phyloP scores from a whole-genome alignment of 345 rosid genomes.

The Gossypium arboreum region DNA sequence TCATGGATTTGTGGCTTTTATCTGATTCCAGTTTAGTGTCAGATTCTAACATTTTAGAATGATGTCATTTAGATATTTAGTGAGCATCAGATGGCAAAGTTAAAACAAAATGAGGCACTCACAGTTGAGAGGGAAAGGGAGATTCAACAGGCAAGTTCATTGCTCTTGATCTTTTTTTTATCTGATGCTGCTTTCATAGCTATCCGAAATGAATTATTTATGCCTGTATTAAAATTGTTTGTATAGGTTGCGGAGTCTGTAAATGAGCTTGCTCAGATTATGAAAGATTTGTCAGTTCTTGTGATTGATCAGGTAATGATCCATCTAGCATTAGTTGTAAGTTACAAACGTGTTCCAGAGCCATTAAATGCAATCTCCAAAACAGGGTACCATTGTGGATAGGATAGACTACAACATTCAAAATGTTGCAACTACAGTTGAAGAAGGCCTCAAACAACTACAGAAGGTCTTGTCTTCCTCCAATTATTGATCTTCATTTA shows the following conservation, averaged over 20 bases:
- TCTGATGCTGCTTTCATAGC: neutral
- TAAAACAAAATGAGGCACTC: slow-evolving; percentile 71
- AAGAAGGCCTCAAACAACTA: slow-evolving; percentile 91
- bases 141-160: slow-evolving; percentile 75
- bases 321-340: neutral
- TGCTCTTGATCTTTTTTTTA: neutral
- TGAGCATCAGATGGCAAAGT: slow-evolving; percentile 81
- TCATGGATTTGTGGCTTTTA: slow-evolving; percentile 5
- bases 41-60: neutral
- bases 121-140: slow-evolving; percentile 90
- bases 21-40: slow-evolving; percentile 8
- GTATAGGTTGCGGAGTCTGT: slow-evolving; percentile 91
- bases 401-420: slow-evolving; percentile 95
- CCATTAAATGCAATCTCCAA: slow-evolving; percentile 17
- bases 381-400: slow-evolving; percentile 95
- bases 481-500: neutral
- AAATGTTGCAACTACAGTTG: slow-evolving; percentile 81
- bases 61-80: slow-evolving; percentile 46
- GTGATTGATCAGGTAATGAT: slow-evolving; percentile 90
- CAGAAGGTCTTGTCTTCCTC: slow-evolving; percentile 55
- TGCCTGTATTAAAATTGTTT: neutral
- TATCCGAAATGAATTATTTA: neutral
- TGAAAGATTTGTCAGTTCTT: slow-evolving; percentile 95
- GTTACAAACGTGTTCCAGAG: neutral
- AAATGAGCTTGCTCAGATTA: slow-evolving; percentile 93